Conservation (phyloP, 345 rosid genomes). For the Anacardium occidentale region DNA sequence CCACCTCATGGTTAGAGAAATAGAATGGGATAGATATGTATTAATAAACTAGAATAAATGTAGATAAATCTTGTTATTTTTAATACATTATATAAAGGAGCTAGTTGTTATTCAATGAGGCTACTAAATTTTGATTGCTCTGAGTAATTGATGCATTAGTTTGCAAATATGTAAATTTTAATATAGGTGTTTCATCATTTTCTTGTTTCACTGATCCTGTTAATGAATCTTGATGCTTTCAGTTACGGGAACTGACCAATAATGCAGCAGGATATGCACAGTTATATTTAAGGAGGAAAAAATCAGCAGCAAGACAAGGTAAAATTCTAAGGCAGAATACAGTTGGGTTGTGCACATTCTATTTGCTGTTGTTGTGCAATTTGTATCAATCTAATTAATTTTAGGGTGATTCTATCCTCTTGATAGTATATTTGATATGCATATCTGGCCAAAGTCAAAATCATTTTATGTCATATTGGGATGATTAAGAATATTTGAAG, state of each 20-base stretch:
- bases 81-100: neutral
- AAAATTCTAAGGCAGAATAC: conserved; percentile 5
- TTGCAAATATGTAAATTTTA: neutral
- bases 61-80: neutral
- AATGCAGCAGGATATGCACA: conserved; percentile 64
- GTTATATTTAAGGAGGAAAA: conserved; percentile 68
- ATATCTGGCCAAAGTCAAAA: no score
- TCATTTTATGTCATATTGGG: neutral
- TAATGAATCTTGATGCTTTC: conserved; percentile 34
- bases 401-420: neutral
- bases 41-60: neutral
- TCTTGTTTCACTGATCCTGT: neutral
- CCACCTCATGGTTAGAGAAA: no score
- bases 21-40: neutral
- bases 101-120: neutral
- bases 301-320: conserved; percentile 71
- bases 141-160: neutral
- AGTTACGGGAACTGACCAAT: conserved; percentile 65
- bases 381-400: neutral
- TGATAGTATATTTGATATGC: neutral
- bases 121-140: neutral
- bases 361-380: neutral
- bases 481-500: neutral
- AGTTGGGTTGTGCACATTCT: neutral
- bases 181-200: neutral